Conservation (phyloP, 345 rosid species). For the Salix arbutifolia region DNA sequence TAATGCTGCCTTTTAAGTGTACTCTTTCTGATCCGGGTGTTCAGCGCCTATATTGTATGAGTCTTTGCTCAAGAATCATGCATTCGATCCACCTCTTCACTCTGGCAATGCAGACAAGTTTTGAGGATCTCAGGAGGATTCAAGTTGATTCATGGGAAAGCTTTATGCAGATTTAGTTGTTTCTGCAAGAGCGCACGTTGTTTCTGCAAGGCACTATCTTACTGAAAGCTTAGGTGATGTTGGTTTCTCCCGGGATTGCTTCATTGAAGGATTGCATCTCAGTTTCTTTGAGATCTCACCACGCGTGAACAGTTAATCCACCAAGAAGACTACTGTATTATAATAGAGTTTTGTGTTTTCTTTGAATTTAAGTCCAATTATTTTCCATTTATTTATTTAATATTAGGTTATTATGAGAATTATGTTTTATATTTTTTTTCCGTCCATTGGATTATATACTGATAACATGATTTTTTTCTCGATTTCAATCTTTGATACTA, state of each 20-base stretch:
- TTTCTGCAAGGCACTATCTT: background rate
- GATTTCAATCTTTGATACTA: too few relatives aligned
- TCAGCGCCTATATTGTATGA: background rate
- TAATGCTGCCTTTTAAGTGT: background rate
- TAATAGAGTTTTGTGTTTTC: too few relatives aligned
- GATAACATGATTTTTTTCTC: too few relatives aligned
- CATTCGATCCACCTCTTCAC: background rate
- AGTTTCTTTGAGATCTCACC: background rate
- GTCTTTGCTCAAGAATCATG: background rate
- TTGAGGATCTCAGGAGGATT: too few relatives aligned
- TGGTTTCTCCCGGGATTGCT: background rate
- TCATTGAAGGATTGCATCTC: background rate
- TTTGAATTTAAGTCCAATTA: too few relatives aligned
- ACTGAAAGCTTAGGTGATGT: background rate
- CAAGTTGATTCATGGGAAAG: too few relatives aligned
- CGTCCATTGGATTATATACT: too few relatives aligned
- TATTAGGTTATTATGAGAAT: too few relatives aligned
- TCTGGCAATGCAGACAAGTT: background rate
- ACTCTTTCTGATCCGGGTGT: background rate
- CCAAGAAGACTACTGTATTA: background rate
- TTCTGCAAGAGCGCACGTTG: too few relatives aligned
- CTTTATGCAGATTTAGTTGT: too few relatives aligned
- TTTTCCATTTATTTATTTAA: too few relatives aligned
- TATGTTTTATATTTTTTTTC: too few relatives aligned
- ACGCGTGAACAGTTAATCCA: background rate